Evolutionary conservation across 2,329 filamentous ascomycete species (phyloP).

Genomic region (Fusarium continuum): DNA sequence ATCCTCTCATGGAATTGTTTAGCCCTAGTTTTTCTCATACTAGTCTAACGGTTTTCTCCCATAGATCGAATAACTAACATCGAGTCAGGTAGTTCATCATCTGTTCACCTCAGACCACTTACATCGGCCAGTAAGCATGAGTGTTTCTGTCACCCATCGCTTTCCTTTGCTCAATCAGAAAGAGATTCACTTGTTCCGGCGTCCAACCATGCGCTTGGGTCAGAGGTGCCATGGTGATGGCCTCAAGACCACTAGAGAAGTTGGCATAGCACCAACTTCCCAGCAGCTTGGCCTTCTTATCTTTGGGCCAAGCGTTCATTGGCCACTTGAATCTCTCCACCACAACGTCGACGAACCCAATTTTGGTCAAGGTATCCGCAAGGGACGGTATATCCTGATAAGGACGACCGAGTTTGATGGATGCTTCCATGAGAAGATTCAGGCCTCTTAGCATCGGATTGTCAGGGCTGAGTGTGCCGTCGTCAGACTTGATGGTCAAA

Average conservation of each 20-base stretch:
- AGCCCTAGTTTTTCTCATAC: neutral
- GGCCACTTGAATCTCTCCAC: constrained; percentile 33
- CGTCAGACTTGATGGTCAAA: constrained; percentile 21
- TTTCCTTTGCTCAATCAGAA: constrained; percentile 23
- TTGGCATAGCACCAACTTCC: constrained; percentile 30
- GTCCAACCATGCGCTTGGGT: constrained; percentile 29
- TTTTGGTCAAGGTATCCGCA: constrained; percentile 19
- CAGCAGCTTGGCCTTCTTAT: constrained; percentile 26
- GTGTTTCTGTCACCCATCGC: constrained; percentile 11
- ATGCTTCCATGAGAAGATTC: constrained; percentile 33
- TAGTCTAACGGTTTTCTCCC: neutral
- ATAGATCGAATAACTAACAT: constrained; percentile 14
- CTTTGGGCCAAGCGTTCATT: constrained; percentile 30
- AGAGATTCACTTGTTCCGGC: constrained; percentile 10
- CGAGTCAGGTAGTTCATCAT: neutral
- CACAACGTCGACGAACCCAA: constrained; percentile 34
- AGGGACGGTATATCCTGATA: constrained; percentile 29
- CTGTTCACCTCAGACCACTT: neutral
- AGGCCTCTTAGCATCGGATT: constrained; percentile 34
- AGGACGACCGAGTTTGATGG: constrained; percentile 32
- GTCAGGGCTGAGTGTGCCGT: constrained; percentile 31
- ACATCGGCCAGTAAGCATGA: constrained; percentile 30
- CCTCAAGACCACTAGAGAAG: constrained; percentile 24
- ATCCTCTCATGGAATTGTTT: neutral
- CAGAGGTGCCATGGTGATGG: constrained; percentile 29